Percentiles rank a stretch among this genome's conserved stretches.
phyloP scores from a whole-genome alignment of 2,329 filamentous ascomycete genomes.

The Trichocomaceae sp. region DNA sequence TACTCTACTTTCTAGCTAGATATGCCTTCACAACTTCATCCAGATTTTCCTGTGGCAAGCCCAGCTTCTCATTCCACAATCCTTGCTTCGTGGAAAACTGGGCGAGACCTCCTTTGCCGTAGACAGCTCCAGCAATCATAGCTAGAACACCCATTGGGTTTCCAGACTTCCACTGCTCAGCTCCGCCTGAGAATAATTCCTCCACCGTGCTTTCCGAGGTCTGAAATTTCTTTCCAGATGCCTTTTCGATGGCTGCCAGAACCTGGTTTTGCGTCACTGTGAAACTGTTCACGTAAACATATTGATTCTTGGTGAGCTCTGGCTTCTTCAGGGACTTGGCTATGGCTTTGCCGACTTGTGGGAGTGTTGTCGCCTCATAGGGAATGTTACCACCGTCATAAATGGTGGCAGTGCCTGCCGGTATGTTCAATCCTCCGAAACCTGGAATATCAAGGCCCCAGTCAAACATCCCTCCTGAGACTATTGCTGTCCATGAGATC shows the following conservation, averaged over 20 bases:
- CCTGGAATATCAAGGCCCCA: slow-evolving; percentile 10
- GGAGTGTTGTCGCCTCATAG: slow-evolving; percentile 17
- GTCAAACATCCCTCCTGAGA: slow-evolving; percentile 13
- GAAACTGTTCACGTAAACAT: slow-evolving; percentile 9
- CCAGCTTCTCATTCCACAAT: slow-evolving; percentile 1
- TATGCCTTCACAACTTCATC: not conserved
- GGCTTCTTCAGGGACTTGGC: slow-evolving; percentile 11
- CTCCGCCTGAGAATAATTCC: not conserved
- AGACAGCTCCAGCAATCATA: slow-evolving; percentile 1
- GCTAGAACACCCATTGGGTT: slow-evolving; percentile 1
- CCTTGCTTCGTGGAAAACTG: not conserved
- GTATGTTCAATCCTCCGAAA: slow-evolving; percentile 31
- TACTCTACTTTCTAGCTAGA: not conserved
- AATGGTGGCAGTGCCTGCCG: slow-evolving; percentile 23
- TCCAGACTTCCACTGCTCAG: not conserved
- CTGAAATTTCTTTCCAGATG: slow-evolving; percentile 4
- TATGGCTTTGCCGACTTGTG: slow-evolving; percentile 16
- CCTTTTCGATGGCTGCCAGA: slow-evolving; percentile 11
- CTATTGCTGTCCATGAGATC: slow-evolving; percentile 14
- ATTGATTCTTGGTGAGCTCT: slow-evolving; percentile 12
- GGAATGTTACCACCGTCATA: slow-evolving; percentile 11
- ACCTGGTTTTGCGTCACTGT: slow-evolving; percentile 7
- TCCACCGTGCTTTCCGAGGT: not conserved
- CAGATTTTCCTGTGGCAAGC: slow-evolving; percentile 2
- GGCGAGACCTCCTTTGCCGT: not conserved